Base-by-base conservation (phyloP, 768 basidiomycete species). In the Butyriboletus loyo region DNA sequence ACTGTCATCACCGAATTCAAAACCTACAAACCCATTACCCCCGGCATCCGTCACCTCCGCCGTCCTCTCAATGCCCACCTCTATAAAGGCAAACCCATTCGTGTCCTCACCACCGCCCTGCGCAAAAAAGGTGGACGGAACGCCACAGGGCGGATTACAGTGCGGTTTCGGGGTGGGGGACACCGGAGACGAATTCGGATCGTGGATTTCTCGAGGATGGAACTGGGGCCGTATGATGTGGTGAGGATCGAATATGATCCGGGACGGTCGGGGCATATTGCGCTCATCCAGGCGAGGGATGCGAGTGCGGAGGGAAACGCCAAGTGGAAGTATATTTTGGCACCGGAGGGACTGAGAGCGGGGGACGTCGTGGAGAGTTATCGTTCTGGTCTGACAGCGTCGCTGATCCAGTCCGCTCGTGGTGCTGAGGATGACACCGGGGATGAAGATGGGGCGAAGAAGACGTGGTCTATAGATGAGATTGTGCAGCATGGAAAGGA, bases 201-300 rank as follows among this genome's bases (percentile, higher is more conserved):
- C 35, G 72, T 99, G 49, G 97, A 99, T 71, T 98, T 96, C 64
- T 72, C 76, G 68, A 81, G 97, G 49, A 72, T 73, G n/a, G 84
- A 86, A 53, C 76, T 82, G 1, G 96, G 96, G 9, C 73, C 86
- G 32, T 89, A 91, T 63, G 90, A 95, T 59, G 93, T 98, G 40
- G 80, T 95, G 4, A 82, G 97, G 42, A 91, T 99, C 59, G 97
- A 98, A 73, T 99, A 96, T 65, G 97, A 98, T 75, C 97, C 97
- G 0, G 89, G 89, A 5, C 80, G 97, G 39, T 89, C 86, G 32
- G 92, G 91, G 7, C 97, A 99, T 68, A 96, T 99, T 64, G 96
- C 97, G 2, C 80, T 99, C 54, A 66, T 98, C 64, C 78, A 78
- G 65, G 86, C 82, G 64, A 76, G 85, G 45, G 75, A 84, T 58